Percentiles rank a stretch among this genome's conserved stretches.
Evolutionary conservation across 306 rosid species (phyloP).

Genomic region (Vigna radiata): DNA sequence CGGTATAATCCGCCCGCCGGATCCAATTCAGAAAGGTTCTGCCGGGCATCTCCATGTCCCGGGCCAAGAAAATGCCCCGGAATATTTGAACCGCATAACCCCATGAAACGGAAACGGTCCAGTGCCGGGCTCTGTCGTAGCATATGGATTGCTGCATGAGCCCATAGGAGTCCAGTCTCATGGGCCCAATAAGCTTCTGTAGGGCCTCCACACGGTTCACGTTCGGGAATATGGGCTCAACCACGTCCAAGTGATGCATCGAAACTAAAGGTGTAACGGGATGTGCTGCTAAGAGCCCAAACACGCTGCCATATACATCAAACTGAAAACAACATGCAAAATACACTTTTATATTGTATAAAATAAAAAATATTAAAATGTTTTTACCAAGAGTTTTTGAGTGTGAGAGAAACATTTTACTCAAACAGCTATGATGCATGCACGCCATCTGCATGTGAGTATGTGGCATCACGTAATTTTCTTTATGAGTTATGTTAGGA

Average conservation of each 20-base stretch:
- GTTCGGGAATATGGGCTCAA: conserved; percentile 70
- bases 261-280: conserved; percentile 67
- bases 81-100: conserved; percentile 70
- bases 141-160: conserved; percentile 77
- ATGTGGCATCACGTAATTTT: background rate
- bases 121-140: conserved; percentile 54
- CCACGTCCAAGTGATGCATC: conserved; percentile 71
- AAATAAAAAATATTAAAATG: too few species aligned
- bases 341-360: too few species aligned
- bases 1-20: conserved; percentile 41
- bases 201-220: conserved; percentile 53
- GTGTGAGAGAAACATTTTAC: too few species aligned
- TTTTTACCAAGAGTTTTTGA: too few species aligned
- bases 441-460: background rate
- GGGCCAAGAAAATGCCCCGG: conserved; percentile 53
- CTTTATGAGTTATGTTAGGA: conserved; percentile 4
- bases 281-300: conserved; percentile 76
- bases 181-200: conserved; percentile 46
- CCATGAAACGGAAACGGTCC: conserved; percentile 77
- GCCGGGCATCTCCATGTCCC: conserved; percentile 67
- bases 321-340: conserved; percentile 42
- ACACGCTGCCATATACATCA: conserved; percentile 64
- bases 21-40: conserved; percentile 73
- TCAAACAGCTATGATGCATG: background rate
- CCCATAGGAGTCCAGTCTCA: conserved; percentile 56